Evolutionary conservation across 345 rosid genomes (phyloP).

Genomic region (Luvunga scandens): DNA sequence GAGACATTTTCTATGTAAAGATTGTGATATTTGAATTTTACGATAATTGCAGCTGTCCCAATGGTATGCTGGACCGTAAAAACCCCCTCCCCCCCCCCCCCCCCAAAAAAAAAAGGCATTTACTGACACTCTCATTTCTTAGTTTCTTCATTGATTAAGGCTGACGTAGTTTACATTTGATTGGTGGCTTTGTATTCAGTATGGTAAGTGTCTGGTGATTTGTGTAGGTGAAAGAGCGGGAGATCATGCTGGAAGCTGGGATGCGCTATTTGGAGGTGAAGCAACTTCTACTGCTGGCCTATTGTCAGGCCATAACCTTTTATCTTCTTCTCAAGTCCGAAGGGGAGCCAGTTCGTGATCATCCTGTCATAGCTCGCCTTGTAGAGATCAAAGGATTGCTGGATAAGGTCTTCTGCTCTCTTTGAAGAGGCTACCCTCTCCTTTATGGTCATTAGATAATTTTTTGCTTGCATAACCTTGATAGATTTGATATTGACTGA

Average conservation of each 20-base stretch:
- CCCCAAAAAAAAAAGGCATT: not conserved
- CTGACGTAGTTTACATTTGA: not conserved
- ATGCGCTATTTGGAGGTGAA: conserved; percentile 70
- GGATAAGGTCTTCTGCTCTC: conserved; percentile 59
- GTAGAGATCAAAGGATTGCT: conserved; percentile 72
- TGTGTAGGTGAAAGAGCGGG: conserved; percentile 54
- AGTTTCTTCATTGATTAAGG: not conserved
- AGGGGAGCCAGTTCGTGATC: conserved; percentile 84
- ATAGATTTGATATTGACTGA: no score
- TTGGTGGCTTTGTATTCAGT: conserved; percentile 5
- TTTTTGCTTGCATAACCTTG: not conserved
- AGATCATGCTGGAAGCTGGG: conserved; percentile 42
- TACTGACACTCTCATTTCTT: not conserved
- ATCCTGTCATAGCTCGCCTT: conserved; percentile 87
- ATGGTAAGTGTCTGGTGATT: not conserved
- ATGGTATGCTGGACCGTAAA: not conserved
- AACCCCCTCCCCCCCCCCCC: not conserved
- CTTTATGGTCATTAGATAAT: not conserved
- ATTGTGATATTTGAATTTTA: not conserved
- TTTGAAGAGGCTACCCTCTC: not conserved
- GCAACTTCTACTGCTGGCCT: conserved; percentile 72
- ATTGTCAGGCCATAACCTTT: conserved; percentile 85
- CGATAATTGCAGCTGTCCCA: not conserved
- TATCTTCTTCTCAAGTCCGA: conserved; percentile 94
- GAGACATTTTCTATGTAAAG: not conserved